These are phyloP conservation scores for Exidia glandulosa DNA, from an alignment of 768 basidiomycete genomes.

Conservation along the genomic window DNA sequence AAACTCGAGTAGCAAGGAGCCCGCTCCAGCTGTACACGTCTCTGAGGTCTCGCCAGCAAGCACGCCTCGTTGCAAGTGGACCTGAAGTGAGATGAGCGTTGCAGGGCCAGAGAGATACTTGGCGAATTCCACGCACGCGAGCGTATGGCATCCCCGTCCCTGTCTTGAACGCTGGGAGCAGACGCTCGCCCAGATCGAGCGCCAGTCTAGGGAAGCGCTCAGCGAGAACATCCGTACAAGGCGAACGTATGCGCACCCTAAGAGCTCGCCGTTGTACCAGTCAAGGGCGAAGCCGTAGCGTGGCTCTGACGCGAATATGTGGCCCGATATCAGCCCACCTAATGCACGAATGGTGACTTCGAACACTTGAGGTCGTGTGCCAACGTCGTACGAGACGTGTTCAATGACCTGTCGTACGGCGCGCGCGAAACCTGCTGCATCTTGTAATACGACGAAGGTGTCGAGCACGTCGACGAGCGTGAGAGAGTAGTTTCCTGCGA, in stretches of 20 bases:
- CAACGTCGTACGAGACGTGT: constrained; percentile 83
- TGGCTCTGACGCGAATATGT: constrained; percentile 62
- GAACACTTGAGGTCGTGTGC: constrained; percentile 96
- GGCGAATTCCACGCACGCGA: constrained; percentile 39
- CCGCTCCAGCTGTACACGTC: constrained; percentile 92
- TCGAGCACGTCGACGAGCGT: constrained; percentile 54
- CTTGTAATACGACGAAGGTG: constrained; percentile 78
- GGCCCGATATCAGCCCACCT: constrained; percentile 80
- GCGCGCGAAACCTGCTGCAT: constrained; percentile 66
- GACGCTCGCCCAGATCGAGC: constrained; percentile 71
- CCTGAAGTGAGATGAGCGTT: constrained; percentile 28
- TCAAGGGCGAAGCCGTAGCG: constrained; percentile 62
- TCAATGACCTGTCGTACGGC: constrained; percentile 74
- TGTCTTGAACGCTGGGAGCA: constrained; percentile 86
- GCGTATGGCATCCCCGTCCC: constrained; percentile 89
- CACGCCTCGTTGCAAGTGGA: constrained; percentile 77
- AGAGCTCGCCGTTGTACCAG: constrained; percentile 68
- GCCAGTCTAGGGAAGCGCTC: constrained; percentile 56
- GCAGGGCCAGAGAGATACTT: constrained; percentile 6
- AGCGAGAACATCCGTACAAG: background rate
- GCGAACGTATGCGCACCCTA: background rate
- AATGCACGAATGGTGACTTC: constrained; percentile 93
- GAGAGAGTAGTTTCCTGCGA: constrained; percentile 80
- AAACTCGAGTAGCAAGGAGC: constrained; percentile 88
- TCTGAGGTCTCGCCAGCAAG: constrained; percentile 64